Evolutionary conservation across 1,139 yeast genomes (phyloP).

Genomic region (Candida neerlandica): DNA sequence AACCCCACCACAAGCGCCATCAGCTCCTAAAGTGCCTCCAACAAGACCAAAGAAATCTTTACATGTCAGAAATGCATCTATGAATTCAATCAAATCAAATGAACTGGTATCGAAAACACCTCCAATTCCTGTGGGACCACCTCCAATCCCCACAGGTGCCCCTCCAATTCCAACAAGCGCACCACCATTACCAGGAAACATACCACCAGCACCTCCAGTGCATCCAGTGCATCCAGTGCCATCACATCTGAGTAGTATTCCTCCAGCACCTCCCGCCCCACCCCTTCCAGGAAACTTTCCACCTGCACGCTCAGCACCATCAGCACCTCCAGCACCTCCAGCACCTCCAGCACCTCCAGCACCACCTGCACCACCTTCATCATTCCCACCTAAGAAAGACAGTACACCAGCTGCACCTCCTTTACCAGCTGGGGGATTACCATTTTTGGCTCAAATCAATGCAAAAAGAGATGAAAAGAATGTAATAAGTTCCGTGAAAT

Average conservation of each 20-base stretch:
- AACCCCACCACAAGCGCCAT: constrained; percentile 5
- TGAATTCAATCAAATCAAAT: constrained; percentile 22
- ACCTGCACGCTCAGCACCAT: too few relatives aligned
- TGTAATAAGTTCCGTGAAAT: constrained; percentile 52
- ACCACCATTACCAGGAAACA: constrained; percentile 16
- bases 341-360: constrained; percentile 14
- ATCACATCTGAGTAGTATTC: too few relatives aligned
- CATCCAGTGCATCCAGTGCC: too few relatives aligned
- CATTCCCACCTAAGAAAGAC: background rate
- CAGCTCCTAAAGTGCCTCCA: constrained; percentile 23
- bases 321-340: constrained; percentile 24
- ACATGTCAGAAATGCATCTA: constrained; percentile 27
- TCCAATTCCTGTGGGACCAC: constrained; percentile 18
- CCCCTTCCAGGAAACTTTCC: constrained; percentile 17
- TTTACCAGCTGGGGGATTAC: constrained; percentile 34
- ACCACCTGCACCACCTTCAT: background rate
- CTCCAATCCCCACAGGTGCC: constrained; percentile 21
- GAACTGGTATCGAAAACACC: constrained; percentile 19
- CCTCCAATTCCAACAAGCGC: constrained; percentile 17
- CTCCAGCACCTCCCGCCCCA: constrained; percentile 23
- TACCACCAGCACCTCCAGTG: constrained; percentile 23
- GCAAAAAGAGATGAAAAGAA: constrained; percentile 55
- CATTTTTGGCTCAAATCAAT: constrained; percentile 59
- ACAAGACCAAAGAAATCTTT: constrained; percentile 36
- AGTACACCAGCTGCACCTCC: constrained; percentile 22